Base-by-base conservation (phyloP, 805 yeast species). In the Candida nanaspora region DNA sequence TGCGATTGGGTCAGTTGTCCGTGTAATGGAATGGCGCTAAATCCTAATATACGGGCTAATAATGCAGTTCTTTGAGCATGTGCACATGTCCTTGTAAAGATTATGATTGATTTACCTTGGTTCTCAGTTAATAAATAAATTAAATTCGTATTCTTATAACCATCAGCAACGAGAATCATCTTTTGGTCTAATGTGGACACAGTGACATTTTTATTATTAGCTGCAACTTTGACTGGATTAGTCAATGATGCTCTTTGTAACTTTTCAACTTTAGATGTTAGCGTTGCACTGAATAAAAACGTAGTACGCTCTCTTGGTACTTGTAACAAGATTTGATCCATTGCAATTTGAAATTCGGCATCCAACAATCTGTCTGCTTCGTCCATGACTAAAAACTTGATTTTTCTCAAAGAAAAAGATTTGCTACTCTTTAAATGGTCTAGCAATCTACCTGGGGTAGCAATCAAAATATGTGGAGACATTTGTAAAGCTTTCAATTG, bases 341-440 rank as follows among this genome's bases (percentile, higher is more conserved):
- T 69, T 14, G 89, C 95, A 31, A 96, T 96, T 13, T 96, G 97
- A 55, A 91, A 91, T 59, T 91, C 98, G 85, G 91, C 78, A 66
- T 93, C 98, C 54, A 91, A 69, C 50, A 91, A 73, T 58, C 98
- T 74, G 63, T 91, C 98, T 19, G 98, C 98, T 67, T 91, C 98
- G 63, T 91, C 98, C 83, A 91, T 83, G 4, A 91, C 95, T 43
- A 91, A 70, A 59, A 70, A 91, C 58, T 84, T 82, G 55, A 91
- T 69, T 41, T 81, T 80, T 46, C 85, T 76, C 50, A 91, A 65
- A 3, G 85, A 77, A 55, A 91, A 91, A 2, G 96, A 97, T 59
- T 85, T 85, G 16, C 97, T 91, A 51, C 85, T 78, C 55, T 89
- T 95, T 55, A 91, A 67, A 68, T 91, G 98, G 61, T 91, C 98